Evolutionary conservation across 441 rosid species (phyloP), one percentile per base, ranked within the genome.

Genomic region (Mallotus repandus): DNA sequence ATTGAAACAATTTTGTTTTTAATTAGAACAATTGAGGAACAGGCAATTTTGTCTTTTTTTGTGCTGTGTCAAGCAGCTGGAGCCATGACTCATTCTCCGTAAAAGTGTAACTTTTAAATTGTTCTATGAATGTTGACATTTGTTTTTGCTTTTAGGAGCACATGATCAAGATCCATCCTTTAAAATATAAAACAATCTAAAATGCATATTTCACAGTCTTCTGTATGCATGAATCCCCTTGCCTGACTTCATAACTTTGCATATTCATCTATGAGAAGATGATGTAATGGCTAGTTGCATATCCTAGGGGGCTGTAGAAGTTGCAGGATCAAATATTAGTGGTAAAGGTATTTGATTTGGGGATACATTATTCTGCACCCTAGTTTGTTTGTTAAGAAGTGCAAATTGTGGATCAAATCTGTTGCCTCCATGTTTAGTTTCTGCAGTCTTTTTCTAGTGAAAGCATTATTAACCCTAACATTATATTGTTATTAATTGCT

Each of bases 401-500:
- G 32, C 21, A 9, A 25, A 61, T 61, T 57, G 11, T 66, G 32
- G 64, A 29, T 41, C 22, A 58, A 41, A 4, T 38, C 52, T 58
- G 52, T 38, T 67, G 59, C 18, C 9, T 74, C 8, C 11, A 21
- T 70, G 46, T 29, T 21, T 16, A 10, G 22, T 63, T 58, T 32
- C 38, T 67, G 32, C n/a, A 74, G 7, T 57, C 68, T 62, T 65
- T 7, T 38, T 46, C 12, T 70, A 65, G n/a, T 25, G 52, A 60
- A 55, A 68, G 58, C 72, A 14, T 58, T 25, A 41, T 68, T 66
- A 50, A 9, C 19, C 65, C 13, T 38, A n/a, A 57, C 15, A 7
- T 70, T 50, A 41, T 72, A 5, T 65, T 55, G 11, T 61, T 46
- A 49, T 63, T 15, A 19, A 55, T 68, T 32, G 15, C 70, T 71